These are phyloP conservation scores for Neonectria coccinea DNA, from an alignment of 2,329 filamentous ascomycete species.

Conservation along the genomic window DNA sequence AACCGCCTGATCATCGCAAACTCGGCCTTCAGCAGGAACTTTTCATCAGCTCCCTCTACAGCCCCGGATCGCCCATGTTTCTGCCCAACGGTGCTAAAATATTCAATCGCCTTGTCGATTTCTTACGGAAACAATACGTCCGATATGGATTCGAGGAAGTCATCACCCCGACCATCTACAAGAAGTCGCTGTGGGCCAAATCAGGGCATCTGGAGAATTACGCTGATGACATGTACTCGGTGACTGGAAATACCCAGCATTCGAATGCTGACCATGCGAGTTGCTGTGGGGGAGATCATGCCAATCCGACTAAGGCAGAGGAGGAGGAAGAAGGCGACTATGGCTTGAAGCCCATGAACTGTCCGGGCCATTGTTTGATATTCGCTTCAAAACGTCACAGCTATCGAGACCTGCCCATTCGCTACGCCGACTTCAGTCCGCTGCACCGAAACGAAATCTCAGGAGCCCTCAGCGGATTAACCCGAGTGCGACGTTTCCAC, in stretches of 20 bases:
- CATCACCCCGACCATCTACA: conserved; percentile 91
- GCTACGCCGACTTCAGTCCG: conserved; percentile 88
- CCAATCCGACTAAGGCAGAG: conserved; percentile 39
- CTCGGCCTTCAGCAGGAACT: conserved; percentile 76
- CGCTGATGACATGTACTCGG: conserved; percentile 91
- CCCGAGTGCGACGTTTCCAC: conserved; percentile 86
- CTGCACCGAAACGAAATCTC: conserved; percentile 90
- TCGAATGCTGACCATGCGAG: conserved; percentile 26
- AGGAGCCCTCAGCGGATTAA: conserved; percentile 83
- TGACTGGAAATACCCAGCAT: conserved; percentile 64
- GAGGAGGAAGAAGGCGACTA: conserved; percentile 78
- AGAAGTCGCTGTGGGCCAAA: conserved; percentile 85
- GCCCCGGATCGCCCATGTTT: conserved; percentile 87
- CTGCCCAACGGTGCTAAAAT: conserved; percentile 84
- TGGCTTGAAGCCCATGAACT: conserved; percentile 93
- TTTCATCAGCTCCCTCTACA: conserved; percentile 83
- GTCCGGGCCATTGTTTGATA: conserved; percentile 87
- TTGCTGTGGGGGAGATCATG: conserved; percentile 50
- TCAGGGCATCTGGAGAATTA: conserved; percentile 92
- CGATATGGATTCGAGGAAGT: conserved; percentile 90
- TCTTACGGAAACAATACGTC: conserved; percentile 85
- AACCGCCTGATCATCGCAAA: conserved; percentile 68
- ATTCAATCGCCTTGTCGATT: conserved; percentile 85
- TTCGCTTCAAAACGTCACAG: conserved; percentile 80
- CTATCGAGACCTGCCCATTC: conserved; percentile 84